These are phyloP conservation scores for Cryptococcus amylolentus DNA, from an alignment of 1,284 basidiomycete species.

Conservation along the genomic window DNA sequence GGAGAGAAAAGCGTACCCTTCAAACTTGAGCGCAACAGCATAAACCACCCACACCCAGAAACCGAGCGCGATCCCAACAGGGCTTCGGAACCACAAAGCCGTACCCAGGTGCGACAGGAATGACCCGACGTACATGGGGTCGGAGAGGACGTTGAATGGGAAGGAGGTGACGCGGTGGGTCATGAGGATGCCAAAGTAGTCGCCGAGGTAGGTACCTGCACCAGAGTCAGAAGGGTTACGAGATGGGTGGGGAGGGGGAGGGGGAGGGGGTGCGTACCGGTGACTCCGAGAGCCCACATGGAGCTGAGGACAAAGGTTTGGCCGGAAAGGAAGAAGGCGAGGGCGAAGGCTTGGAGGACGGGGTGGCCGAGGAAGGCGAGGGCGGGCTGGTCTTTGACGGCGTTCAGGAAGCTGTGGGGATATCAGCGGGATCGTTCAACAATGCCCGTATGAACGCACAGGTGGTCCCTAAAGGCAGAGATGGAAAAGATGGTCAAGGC, in stretches of 20 bases:
- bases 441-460: constrained; percentile 60
- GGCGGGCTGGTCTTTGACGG: constrained; percentile 40
- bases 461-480: constrained; percentile 76
- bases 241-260: constrained; percentile 12
- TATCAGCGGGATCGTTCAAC: not conserved
- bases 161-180: constrained; percentile 71
- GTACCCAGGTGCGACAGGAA: constrained; percentile 80
- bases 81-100: constrained; percentile 79
- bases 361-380: constrained; percentile 55
- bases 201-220: constrained; percentile 76
- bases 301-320: constrained; percentile 81
- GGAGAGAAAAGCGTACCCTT: constrained; percentile 62
- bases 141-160: constrained; percentile 88
- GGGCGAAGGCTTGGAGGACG: constrained; percentile 61
- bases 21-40: constrained; percentile 72
- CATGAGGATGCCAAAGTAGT: constrained; percentile 99
- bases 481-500: constrained; percentile 84
- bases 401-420: constrained; percentile 34
- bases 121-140: constrained; percentile 96
- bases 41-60: constrained; percentile 78
- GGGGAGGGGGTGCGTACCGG: constrained; percentile 54
- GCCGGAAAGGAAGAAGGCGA: constrained; percentile 64
- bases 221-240: not conserved
- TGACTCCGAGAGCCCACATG: constrained; percentile 87
- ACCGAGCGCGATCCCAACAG: constrained; percentile 71